Percentiles rank a stretch among this genome's conserved stretches.
phyloP scores from a whole-genome alignment of 495 filamentous ascomycete genomes.

The Xylaria cubensis region DNA sequence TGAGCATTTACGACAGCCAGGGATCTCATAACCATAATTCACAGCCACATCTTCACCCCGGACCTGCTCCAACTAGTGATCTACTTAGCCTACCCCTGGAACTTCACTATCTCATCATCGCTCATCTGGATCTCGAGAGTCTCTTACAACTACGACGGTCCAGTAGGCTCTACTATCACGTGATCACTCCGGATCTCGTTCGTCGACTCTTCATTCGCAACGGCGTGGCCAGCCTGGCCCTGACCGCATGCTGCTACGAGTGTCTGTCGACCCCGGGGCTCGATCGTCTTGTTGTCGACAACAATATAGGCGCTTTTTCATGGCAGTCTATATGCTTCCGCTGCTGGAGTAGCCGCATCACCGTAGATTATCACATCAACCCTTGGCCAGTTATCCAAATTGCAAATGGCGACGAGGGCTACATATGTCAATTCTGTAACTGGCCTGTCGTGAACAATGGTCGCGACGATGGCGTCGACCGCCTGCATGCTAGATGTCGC shows the following conservation, averaged over 20 bases:
- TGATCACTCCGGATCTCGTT: constrained; percentile 36
- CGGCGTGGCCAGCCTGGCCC: constrained; percentile 19
- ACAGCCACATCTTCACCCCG: neutral
- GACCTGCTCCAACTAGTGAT: constrained; percentile 3
- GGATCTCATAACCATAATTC: neutral
- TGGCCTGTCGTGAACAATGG: constrained; percentile 41
- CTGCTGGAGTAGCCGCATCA: constrained; percentile 39
- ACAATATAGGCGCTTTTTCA: constrained; percentile 22
- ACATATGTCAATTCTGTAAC: constrained; percentile 44
- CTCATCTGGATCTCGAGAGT: constrained; percentile 37
- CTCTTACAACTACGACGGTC: constrained; percentile 36
- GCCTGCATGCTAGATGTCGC: constrained; percentile 40
- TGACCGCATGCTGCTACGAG: constrained; percentile 35
- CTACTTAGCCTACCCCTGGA: constrained; percentile 33
- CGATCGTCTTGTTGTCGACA: constrained; percentile 40
- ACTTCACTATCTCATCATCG: constrained; percentile 39
- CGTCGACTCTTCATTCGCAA: constrained; percentile 33
- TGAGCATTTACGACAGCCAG: constrained; percentile 10
- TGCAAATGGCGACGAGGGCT: constrained; percentile 40
- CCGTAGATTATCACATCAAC: constrained; percentile 35
- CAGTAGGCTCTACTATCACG: constrained; percentile 34
- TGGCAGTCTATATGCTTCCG: constrained; percentile 44
- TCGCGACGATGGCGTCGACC: constrained; percentile 31
- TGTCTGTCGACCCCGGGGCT: constrained; percentile 40
- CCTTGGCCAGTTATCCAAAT: constrained; percentile 40